phyloP scores from a whole-genome alignment of 2,329 filamentous ascomycete genomes.

The Talaromyces pinophilus region DNA sequence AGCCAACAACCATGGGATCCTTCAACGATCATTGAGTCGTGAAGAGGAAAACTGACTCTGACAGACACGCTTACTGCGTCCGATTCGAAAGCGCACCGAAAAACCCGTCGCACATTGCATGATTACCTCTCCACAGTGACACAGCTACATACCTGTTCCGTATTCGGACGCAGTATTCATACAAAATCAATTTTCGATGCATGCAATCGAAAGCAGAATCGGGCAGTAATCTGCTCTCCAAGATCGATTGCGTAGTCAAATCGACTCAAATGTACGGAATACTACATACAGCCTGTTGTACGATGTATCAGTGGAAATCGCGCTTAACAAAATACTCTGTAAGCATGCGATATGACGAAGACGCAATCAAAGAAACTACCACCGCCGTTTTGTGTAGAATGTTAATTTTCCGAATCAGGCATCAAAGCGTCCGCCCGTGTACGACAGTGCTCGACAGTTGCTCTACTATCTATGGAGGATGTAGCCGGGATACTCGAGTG shows the following conservation, averaged over 20 bases:
- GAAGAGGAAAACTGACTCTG: background rate
- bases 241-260: background rate
- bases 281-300: background rate
- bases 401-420: background rate
- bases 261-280: too few species aligned
- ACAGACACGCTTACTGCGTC: background rate
- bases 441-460: background rate
- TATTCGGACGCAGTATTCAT: conserved; percentile 3
- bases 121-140: background rate
- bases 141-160: background rate
- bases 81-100: conserved; percentile 16
- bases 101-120: conserved; percentile 18
- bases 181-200: conserved; percentile 5
- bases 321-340: background rate
- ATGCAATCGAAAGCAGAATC: background rate
- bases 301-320: background rate
- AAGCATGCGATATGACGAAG: background rate
- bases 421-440: conserved; percentile 11
- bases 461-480: background rate
- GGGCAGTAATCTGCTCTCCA: background rate
- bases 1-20: background rate
- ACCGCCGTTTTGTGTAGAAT: background rate
- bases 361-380: background rate
- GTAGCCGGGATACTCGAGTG: background rate
- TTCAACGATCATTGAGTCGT: background rate